Evolutionary conservation across 345 rosid genomes (phyloP), one percentile per base, ranked within the genome.

Genomic region (Gossypium ekmanianum): DNA sequence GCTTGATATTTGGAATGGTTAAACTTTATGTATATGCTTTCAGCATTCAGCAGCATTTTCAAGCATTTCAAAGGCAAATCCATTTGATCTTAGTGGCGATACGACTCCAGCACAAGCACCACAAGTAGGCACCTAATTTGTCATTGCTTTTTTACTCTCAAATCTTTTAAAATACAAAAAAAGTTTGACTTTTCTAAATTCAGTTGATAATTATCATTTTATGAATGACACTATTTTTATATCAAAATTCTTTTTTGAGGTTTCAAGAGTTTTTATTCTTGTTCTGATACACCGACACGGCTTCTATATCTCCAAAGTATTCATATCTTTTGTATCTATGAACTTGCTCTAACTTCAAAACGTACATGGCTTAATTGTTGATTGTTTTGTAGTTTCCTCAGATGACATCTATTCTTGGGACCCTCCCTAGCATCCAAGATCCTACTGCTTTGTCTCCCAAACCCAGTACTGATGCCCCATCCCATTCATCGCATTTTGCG

Each of bases 31-130:
- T 55, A 18, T 68, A 51, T 67, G 20, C 57, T 81, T 41, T 62
- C 87, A 94, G 96, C 81, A 74, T 61, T 73, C 55, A 50, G 82
- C 76, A 56, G 82, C 84, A 27, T 85, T 70, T 70, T 24, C 83
- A 34, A 81, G 51, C 70, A 65, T 77, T 5, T 67, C 80, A 75
- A 88, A 78, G 55, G 69, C 85, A 64, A 94, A 92, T 76, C 98
- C 96, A 3, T 94, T 94, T 73, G 92, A 94, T 80, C 11, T 85
- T 52, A 62, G 66, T 78, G 78, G 73, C 14, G 89, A 83, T 65
- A 75, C 83, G 76, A 26, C 67, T 77, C 76, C 81, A 73, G 62
- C 57, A 47, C 90, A 80, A 80, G 77, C 70, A 52, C 67, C 78
- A 67, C 71, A 50, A 68, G 94, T 91, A 89, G 3, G 81, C 56